A percentile compares a stretch with the other conserved stretches of the same genome.
These are phyloP conservation scores for Phaffia tasmanica DNA, from an alignment of 768 basidiomycete species.

Conservation along the genomic window DNA sequence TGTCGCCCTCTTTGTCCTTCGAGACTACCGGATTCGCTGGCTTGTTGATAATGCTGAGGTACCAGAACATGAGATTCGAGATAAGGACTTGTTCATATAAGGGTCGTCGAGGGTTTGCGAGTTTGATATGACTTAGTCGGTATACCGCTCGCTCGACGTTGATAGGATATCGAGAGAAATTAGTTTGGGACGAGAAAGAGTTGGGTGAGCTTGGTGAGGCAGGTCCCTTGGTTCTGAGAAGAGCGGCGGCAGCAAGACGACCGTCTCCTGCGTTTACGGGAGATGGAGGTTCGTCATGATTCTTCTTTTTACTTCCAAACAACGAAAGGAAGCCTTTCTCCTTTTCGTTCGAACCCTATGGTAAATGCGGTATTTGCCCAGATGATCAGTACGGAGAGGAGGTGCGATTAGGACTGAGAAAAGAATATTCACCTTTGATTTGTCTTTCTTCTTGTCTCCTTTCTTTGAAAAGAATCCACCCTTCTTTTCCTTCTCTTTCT, in stretches of 20 bases:
- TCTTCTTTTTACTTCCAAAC: constrained; percentile 79
- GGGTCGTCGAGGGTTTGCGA: constrained; percentile 91
- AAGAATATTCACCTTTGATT: constrained; percentile 25
- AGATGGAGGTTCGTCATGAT: constrained; percentile 48
- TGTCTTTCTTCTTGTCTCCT: constrained; percentile 32
- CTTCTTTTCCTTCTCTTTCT: constrained; percentile 33
- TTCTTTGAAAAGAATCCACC: constrained; percentile 32
- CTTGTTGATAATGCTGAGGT: constrained; percentile 93
- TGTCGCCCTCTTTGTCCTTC: constrained; percentile 34
- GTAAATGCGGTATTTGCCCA: neutral
- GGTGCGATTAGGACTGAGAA: neutral
- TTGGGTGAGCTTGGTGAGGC: constrained; percentile 46
- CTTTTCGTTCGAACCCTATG: constrained; percentile 42
- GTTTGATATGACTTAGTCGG: constrained; percentile 91
- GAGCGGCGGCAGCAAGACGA: constrained; percentile 73
- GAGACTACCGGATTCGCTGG: constrained; percentile 47
- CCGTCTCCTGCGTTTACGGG: constrained; percentile 45
- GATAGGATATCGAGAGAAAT: constrained; percentile 79
- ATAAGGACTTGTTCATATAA: constrained; percentile 80
- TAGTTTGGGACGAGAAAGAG: constrained; percentile 36
- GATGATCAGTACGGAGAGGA: neutral
- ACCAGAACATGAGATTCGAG: constrained; percentile 88
- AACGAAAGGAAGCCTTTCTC: constrained; percentile 76
- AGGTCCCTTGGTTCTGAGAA: constrained; percentile 67
- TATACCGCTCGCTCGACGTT: constrained; percentile 98